Evolutionary conservation across 2,329 filamentous ascomycete genomes (phyloP).

Genomic region (Colletotrichum sp.): DNA sequence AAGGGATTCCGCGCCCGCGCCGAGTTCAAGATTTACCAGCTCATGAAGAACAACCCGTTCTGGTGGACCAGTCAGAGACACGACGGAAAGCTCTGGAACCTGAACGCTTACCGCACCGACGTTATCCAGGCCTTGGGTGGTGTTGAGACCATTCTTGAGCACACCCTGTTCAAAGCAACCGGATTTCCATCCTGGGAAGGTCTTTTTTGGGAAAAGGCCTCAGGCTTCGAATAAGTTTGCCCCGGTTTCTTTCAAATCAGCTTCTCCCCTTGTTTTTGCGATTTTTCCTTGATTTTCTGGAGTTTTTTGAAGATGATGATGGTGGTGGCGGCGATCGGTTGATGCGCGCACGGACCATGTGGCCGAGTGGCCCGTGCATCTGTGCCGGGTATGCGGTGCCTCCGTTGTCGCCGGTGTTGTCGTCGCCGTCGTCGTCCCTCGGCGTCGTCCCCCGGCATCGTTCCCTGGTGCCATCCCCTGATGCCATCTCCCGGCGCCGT

Average conservation of each 20-base stretch:
- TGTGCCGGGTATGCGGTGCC: rapidly evolving
- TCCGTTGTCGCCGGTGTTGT: not conserved
- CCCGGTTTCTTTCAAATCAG: no score
- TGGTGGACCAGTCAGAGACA: conserved; percentile 99
- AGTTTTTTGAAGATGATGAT: not conserved
- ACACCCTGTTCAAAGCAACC: conserved; percentile 95
- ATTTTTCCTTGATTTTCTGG: not conserved
- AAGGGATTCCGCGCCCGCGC: conserved; percentile 96
- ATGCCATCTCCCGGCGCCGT: rapidly evolving
- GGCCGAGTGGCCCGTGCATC: not conserved
- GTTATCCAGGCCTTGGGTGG: conserved; percentile 95
- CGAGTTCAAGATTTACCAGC: conserved; percentile 97
- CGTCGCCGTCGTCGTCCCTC: not conserved
- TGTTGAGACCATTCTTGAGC: conserved; percentile 97
- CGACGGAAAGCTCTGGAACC: conserved; percentile 96
- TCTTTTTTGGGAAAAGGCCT: conserved; percentile 79
- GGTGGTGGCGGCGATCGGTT: not conserved
- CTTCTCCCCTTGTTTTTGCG: no score
- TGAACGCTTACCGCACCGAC: conserved; percentile 95
- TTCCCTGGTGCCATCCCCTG: no score
- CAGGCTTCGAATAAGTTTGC: not conserved
- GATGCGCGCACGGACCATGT: rapidly evolving
- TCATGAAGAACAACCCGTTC: conserved; percentile 99
- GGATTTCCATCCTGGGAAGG: conserved; percentile 98
- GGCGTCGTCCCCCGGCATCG: not conserved